Evolutionary conservation across 352 stramenopile species (phyloP).

Genomic region (Phytophthora tubulina): DNA sequence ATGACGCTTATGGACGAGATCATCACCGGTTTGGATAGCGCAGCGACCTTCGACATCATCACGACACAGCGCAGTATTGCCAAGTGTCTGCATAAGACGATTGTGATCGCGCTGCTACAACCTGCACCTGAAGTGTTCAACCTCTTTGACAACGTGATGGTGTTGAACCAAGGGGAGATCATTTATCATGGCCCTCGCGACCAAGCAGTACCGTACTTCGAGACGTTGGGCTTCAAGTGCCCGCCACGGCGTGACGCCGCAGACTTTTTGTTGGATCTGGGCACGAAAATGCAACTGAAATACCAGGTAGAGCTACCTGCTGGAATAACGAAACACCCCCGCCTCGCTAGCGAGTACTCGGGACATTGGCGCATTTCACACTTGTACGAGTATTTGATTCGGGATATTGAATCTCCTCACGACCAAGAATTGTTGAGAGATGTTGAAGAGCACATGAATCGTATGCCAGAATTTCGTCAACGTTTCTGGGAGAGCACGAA

Average conservation of each 20-base stretch:
- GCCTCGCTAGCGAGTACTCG: conserved; percentile 38
- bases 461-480: conserved; percentile 42
- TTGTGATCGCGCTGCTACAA: conserved; percentile 68
- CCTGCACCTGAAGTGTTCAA: conserved; percentile 63
- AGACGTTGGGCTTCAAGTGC: conserved; percentile 50
- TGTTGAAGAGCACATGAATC: conserved; percentile 82
- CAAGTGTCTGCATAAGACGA: conserved; percentile 53
- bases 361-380: conserved; percentile 24
- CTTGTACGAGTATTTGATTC: conserved; percentile 10
- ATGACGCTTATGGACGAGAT: conserved; percentile 93
- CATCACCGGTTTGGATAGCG: conserved; percentile 91
- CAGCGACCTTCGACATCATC: conserved; percentile 93
- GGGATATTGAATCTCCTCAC: conserved; percentile 21
- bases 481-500: conserved; percentile 46
- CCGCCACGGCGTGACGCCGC: conserved; percentile 55
- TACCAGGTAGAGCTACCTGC: conserved; percentile 39
- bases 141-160: conserved; percentile 66
- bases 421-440: conserved; percentile 30
- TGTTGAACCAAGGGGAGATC: conserved; percentile 66
- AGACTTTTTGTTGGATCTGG: conserved; percentile 65
- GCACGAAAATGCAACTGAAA: conserved; percentile 48
- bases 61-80: conserved; percentile 61
- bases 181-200: conserved; percentile 70
- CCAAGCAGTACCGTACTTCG: conserved; percentile 49
- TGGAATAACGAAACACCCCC: conserved; percentile 27